Evolutionary conservation across 192 early-diverging fungal genomes (phyloP), one percentile per base, ranked within the genome.

Genomic region (Linnemannia exigua): DNA sequence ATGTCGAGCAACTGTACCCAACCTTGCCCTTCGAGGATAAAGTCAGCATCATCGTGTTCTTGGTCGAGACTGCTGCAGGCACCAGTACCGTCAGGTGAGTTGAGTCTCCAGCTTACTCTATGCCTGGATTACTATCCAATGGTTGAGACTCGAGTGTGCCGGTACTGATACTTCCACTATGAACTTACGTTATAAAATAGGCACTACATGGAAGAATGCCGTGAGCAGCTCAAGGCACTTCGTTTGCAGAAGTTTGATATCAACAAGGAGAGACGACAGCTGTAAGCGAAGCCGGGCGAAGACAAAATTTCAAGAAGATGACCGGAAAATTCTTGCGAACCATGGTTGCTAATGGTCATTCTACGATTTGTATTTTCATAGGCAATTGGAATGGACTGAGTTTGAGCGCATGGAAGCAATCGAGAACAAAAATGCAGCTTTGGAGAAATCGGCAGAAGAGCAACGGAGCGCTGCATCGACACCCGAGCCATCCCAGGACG

Each of bases 231-330:
- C 31, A 91, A 91, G 0, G 96, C 94, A 63, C 87, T 96, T 66
- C 91, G 93, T 63, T 95, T 95, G 77, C 93, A 97, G 84, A 92
- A 93, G 63, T 84, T 95, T 19, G 96, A 97, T 50, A 66, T 95
- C 36, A 90, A 89, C 25, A 90, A 91, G 75, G 95, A 95, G 72
- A 80, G 88, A 68, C 93, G 93, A 76, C 90, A 92, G 28, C 74
- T 94, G 91, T 93, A 91, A 82, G 92, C 91, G 47, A 52, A 79
- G 28, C 15, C 17, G 35, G 20, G 6, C 1, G 48, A 16, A 25
- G 25, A 33, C 8, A 31, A 5, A n/a, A n/a, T n/a, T n/a, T n/a
- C n/a, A n/a, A 25, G 14, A 4, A 7, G 58, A 31, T 33, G 58
- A 15, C 25, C 12, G 8, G 28, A 54, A 54, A 31, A 31, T 15